These are phyloP conservation scores for Avena sativa DNA, from an alignment of 176 grass and related monocot species.

Conservation along the genomic window DNA sequence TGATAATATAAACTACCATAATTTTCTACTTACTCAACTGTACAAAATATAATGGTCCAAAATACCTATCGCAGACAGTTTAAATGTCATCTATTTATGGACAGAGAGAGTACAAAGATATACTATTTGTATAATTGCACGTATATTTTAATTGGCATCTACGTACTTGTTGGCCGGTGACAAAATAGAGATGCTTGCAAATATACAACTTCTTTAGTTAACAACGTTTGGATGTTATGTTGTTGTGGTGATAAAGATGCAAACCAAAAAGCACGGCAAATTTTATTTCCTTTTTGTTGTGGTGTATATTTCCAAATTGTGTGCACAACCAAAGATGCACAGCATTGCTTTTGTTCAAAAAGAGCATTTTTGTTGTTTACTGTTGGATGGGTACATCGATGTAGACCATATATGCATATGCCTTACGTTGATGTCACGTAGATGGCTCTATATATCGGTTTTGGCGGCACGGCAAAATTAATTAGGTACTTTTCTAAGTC, in stretches of 20 bases:
- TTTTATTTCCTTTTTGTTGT: too few species aligned
- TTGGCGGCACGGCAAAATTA: slow-evolving; percentile 9
- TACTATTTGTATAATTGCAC: background rate
- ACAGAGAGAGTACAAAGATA: background rate
- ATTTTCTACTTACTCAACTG: background rate
- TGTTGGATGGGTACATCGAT: background rate
- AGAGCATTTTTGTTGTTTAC: slow-evolving; percentile 10
- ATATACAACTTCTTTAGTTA: background rate
- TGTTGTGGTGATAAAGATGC: background rate
- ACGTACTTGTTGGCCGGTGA: background rate
- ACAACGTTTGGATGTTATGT: background rate
- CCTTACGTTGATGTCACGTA: slow-evolving; percentile 2
- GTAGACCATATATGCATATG: background rate
- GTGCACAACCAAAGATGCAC: background rate
- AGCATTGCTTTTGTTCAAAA: background rate
- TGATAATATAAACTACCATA: background rate
- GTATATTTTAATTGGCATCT: background rate
- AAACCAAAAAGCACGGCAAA: background rate
- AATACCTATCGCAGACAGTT: background rate
- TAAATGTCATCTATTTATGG: background rate
- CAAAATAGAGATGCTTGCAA: background rate
- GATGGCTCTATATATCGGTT: background rate
- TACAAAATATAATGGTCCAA: background rate
- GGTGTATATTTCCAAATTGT: slow-evolving; percentile 1
- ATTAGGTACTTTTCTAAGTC: slow-evolving; percentile 25